phyloP scores from a whole-genome alignment of 176 grass and related monocot species.

The Aegilops longissima region DNA sequence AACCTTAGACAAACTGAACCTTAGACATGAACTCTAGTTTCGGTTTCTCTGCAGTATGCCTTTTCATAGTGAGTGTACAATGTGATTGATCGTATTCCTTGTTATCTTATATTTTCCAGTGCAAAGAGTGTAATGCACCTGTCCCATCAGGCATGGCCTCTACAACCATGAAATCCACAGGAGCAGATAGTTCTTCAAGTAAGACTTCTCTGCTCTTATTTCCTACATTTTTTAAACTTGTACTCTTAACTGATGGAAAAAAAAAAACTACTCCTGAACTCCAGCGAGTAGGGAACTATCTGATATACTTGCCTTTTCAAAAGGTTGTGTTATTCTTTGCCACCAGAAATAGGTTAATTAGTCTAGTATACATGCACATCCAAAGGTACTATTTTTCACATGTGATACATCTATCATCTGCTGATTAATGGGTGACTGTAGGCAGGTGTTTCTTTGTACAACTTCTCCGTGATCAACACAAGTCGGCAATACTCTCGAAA shows the following conservation, averaged over 20 bases:
- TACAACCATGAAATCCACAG: conserved; percentile 49
- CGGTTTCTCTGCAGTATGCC: conserved; percentile 4
- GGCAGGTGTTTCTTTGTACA: background rate
- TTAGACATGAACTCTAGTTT: conserved; percentile 25
- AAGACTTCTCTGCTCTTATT: conserved; percentile 36
- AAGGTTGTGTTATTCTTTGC: background rate
- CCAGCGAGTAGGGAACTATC: background rate
- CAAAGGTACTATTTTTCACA: background rate
- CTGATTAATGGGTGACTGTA: background rate
- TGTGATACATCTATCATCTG: background rate
- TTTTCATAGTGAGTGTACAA: background rate
- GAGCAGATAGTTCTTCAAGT: conserved; percentile 71
- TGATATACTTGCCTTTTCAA: conserved; percentile 6
- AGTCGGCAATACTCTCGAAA: background rate
- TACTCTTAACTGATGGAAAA: background rate
- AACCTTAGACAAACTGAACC: too few species aligned
- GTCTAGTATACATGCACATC: conserved; percentile 7
- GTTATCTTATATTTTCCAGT: conserved; percentile 55
- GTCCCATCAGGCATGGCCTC: conserved; percentile 64
- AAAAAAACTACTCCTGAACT: background rate
- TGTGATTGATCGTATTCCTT: conserved; percentile 11
- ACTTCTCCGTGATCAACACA: background rate
- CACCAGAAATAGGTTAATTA: background rate
- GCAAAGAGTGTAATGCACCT: conserved; percentile 85
- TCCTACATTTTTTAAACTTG: background rate